These are phyloP conservation scores for Friedmanniomyces endolithicus DNA, from an alignment of 495 filamentous ascomycete genomes.

Conservation along the genomic window DNA sequence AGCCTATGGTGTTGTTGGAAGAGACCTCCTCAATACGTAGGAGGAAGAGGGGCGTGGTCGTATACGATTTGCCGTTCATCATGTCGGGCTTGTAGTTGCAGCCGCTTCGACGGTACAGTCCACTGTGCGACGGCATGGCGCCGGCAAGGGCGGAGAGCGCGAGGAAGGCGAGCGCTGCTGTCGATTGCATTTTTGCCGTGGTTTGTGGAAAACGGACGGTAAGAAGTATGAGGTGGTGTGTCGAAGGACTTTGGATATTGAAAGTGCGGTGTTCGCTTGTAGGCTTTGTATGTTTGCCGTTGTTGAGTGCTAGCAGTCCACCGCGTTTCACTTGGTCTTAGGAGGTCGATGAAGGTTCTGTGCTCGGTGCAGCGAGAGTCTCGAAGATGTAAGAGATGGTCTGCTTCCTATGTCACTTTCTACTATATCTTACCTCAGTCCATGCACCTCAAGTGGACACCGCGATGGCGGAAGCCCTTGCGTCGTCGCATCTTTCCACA, in stretches of 20 bases:
- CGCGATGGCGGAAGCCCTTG: background rate
- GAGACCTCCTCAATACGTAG: background rate
- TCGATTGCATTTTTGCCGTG: background rate
- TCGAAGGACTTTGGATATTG: background rate
- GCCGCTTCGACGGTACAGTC: background rate
- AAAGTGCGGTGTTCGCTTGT: background rate
- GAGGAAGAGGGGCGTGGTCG: conserved; percentile 1
- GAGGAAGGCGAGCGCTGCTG: background rate
- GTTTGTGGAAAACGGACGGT: background rate
- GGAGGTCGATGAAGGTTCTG: too few relatives aligned
- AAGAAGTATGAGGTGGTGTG: background rate
- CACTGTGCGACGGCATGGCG: background rate
- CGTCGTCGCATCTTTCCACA: background rate
- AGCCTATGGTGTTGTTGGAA: background rate
- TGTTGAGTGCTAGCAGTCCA: too few relatives aligned
- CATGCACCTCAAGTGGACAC: background rate
- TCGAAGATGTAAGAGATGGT: too few relatives aligned
- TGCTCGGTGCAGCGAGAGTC: too few relatives aligned
- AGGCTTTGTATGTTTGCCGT: too few relatives aligned
- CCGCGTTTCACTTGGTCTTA: too few relatives aligned
- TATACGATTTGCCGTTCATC: background rate
- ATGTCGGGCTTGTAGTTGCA: background rate
- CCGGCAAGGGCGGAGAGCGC: background rate
- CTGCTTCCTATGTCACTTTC: too few relatives aligned
- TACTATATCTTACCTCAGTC: background rate